A percentile compares a stretch with the other conserved stretches of the same genome.
Evolutionary conservation across 2,329 filamentous ascomycete species (phyloP).

Genomic region (Alternaria novae-zelandiae): DNA sequence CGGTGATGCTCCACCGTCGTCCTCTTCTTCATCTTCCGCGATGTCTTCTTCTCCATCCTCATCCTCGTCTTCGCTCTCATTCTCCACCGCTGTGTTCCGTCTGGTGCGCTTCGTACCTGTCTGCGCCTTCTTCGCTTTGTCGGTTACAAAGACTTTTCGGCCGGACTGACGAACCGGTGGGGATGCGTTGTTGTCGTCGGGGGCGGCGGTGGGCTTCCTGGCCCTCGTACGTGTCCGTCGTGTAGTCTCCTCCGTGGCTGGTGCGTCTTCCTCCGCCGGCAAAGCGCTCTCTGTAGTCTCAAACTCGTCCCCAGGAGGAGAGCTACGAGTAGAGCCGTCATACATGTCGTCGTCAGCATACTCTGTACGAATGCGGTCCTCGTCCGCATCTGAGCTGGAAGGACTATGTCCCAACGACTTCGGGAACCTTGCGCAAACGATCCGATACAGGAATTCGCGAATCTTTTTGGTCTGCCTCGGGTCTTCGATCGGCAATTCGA

Average conservation of each 20-base stretch:
- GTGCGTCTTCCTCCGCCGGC: not conserved
- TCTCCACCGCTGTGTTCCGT: fast-evolving
- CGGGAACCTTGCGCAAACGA: not conserved
- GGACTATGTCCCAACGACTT: not conserved
- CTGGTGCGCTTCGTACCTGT: not conserved
- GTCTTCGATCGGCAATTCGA: not conserved
- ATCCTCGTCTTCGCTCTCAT: not conserved
- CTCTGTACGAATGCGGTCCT: fast-evolving
- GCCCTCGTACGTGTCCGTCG: not conserved
- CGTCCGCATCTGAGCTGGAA: not conserved
- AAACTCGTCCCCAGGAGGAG: not conserved
- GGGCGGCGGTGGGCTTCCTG: not conserved
- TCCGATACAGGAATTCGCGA: not conserved
- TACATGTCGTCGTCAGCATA: not conserved
- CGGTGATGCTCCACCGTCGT: not conserved
- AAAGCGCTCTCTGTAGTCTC: not conserved
- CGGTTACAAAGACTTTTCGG: not conserved
- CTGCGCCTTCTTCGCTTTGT: fast-evolving
- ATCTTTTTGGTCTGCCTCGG: not conserved
- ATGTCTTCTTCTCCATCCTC: not conserved
- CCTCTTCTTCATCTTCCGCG: not conserved
- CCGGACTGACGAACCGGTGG: not conserved
- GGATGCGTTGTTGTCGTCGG: not conserved
- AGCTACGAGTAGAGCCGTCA: too few species aligned
- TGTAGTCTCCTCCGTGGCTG: not conserved